Evolutionary conservation across 345 rosid species (phyloP).

Genomic region (Salix exigua): DNA sequence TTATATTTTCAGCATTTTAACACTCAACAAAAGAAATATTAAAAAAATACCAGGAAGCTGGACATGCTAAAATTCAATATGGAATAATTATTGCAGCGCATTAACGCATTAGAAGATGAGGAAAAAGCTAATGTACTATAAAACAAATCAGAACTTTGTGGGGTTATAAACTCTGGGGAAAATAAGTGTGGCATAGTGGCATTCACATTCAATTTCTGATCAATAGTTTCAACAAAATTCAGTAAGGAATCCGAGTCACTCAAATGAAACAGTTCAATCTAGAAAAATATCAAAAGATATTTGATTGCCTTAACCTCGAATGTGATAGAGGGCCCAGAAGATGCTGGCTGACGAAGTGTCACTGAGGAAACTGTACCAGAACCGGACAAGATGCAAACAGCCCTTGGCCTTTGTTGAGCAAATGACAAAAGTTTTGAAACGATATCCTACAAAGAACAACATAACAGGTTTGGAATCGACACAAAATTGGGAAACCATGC

Average conservation of each 20-base stretch:
- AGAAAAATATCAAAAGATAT: neutral
- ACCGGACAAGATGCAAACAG: constrained; percentile 88
- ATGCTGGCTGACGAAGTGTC: constrained; percentile 73
- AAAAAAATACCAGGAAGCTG: neutral
- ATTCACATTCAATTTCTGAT: neutral
- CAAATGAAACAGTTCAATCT: neutral
- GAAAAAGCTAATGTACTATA: neutral
- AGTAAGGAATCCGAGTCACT: neutral
- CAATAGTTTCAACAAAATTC: neutral
- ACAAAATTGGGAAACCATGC: neutral
- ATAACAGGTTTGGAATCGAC: neutral
- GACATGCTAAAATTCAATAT: neutral
- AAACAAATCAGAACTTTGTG: neutral
- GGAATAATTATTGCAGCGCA: neutral
- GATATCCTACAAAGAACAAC: constrained; percentile 53
- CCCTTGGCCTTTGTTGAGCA: constrained; percentile 89
- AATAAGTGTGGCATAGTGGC: neutral
- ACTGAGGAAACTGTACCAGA: constrained; percentile 84
- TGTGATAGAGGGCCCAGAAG: constrained; percentile 50
- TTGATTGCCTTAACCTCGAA: constrained; percentile 62
- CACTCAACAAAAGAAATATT: neutral
- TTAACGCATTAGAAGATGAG: neutral
- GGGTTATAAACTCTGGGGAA: neutral
- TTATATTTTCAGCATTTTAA: neutral
- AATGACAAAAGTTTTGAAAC: constrained; percentile 74